These are phyloP conservation scores for Houttuynia cordata DNA, from an alignment of 164 flowering plant species.

Conservation along the genomic window DNA sequence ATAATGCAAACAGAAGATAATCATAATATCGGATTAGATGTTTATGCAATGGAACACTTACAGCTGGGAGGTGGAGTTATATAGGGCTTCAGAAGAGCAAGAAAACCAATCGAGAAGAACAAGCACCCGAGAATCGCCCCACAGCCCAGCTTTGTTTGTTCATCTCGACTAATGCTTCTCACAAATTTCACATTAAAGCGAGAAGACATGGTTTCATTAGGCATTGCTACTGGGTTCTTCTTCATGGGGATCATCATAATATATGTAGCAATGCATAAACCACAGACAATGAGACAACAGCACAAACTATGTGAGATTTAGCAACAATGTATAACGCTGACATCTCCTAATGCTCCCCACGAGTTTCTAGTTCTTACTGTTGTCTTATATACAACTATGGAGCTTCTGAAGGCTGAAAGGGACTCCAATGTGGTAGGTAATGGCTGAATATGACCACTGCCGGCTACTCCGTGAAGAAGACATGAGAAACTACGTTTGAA, in stretches of 20 bases:
- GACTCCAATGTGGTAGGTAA: not conserved
- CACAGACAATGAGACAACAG: not conserved
- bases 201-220: not conserved
- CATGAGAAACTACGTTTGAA: too few species aligned
- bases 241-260: not conserved
- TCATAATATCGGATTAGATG: not conserved
- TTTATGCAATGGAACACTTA: constrained; percentile 15
- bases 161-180: constrained; percentile 31
- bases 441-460: not conserved
- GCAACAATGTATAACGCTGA: not conserved
- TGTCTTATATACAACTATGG: not conserved
- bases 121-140: constrained; percentile 20
- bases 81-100: constrained; percentile 23
- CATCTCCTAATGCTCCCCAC: constrained; percentile 2
- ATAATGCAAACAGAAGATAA: not conserved
- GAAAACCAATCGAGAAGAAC: constrained; percentile 15
- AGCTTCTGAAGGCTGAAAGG: not conserved
- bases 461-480: too few species aligned
- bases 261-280: not conserved
- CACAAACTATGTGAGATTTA: not conserved
- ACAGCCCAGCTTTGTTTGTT: constrained; percentile 24
- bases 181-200: constrained; percentile 1
- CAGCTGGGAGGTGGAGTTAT: constrained; percentile 26
- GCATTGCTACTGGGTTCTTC: not conserved
- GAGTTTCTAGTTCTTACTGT: not conserved